A percentile compares a stretch with the other conserved stretches of the same genome.
Evolutionary conservation across 1,284 basidiomycete species (phyloP).

Genomic region (Melampsora larici-populina): DNA sequence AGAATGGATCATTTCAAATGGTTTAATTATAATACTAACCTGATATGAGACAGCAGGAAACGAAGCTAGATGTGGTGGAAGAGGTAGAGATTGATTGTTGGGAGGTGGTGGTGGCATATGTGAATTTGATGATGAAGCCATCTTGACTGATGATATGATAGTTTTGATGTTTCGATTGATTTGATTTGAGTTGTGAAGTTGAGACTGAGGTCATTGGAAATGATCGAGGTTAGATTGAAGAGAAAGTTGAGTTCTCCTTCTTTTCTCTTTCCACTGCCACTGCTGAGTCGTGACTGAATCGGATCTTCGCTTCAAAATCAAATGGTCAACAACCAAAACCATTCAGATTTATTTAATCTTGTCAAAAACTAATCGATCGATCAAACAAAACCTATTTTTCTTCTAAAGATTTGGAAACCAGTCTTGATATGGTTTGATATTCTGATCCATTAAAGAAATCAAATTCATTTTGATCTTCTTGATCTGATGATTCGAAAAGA

Average conservation of each 20-base stretch:
- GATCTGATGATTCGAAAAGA: background rate
- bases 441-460: constrained; percentile 4
- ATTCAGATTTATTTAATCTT: too few relatives aligned
- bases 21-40: constrained; percentile 1
- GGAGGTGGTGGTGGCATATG: constrained; percentile 18
- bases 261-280: too few relatives aligned
- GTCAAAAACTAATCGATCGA: too few relatives aligned
- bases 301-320: too few relatives aligned
- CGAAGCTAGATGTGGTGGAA: constrained; percentile 32
- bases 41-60: constrained; percentile 37
- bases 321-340: too few relatives aligned
- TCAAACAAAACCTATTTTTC: background rate
- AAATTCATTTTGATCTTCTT: background rate
- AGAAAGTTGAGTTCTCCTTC: too few relatives aligned
- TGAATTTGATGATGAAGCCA: constrained; percentile 35
- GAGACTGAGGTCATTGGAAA: too few relatives aligned
- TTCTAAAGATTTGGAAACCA: constrained; percentile 5
- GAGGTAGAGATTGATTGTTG: constrained; percentile 24
- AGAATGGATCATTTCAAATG: too few relatives aligned
- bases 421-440: constrained; percentile 20
- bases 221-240: too few relatives aligned
- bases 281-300: too few relatives aligned
- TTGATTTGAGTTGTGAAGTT: too few relatives aligned
- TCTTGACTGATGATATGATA: background rate
- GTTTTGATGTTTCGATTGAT: too few relatives aligned